Percentiles rank a stretch among this genome's conserved stretches.
These are phyloP conservation scores for Neurospora sp. DNA, from an alignment of 495 filamentous ascomycete genomes.

Conservation along the genomic window DNA sequence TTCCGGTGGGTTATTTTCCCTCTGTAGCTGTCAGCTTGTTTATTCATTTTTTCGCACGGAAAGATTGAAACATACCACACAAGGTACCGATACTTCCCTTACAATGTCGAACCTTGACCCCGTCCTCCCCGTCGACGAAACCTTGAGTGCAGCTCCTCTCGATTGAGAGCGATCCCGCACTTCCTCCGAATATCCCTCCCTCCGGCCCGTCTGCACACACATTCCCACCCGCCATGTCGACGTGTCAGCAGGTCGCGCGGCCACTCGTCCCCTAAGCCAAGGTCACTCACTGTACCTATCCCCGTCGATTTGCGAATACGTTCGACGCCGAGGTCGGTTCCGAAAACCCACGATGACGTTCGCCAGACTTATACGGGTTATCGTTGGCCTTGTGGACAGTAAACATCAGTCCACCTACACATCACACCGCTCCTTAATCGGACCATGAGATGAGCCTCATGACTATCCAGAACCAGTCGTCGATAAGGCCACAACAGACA, in stretches of 20 bases:
- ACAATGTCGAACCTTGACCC: slow-evolving; percentile 4
- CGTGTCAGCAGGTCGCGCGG: slow-evolving; percentile 57
- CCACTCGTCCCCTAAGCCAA: slow-evolving; percentile 37
- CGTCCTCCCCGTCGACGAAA: slow-evolving; percentile 4
- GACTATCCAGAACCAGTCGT: background rate
- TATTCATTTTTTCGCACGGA: background rate
- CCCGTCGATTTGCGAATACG: background rate
- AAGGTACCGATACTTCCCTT: background rate
- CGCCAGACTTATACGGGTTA: background rate
- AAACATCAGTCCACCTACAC: background rate
- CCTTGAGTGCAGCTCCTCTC: background rate
- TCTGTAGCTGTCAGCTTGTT: background rate
- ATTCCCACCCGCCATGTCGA: slow-evolving; percentile 41
- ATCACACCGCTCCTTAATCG: background rate
- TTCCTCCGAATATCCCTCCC: too few species aligned
- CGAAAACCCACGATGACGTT: background rate
- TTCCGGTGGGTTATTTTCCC: background rate
- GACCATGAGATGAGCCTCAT: background rate
- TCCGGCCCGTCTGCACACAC: background rate
- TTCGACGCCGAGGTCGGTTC: background rate
- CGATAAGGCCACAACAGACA: background rate
- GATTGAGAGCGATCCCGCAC: too few species aligned
- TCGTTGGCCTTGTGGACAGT: background rate
- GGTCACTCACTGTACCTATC: background rate
- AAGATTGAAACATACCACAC: background rate